Percentiles rank a stretch among this genome's conserved stretches.
These are phyloP conservation scores for Aspergillus pseudonomiae DNA, from an alignment of 2,329 filamentous ascomycete genomes.

Conservation along the genomic window DNA sequence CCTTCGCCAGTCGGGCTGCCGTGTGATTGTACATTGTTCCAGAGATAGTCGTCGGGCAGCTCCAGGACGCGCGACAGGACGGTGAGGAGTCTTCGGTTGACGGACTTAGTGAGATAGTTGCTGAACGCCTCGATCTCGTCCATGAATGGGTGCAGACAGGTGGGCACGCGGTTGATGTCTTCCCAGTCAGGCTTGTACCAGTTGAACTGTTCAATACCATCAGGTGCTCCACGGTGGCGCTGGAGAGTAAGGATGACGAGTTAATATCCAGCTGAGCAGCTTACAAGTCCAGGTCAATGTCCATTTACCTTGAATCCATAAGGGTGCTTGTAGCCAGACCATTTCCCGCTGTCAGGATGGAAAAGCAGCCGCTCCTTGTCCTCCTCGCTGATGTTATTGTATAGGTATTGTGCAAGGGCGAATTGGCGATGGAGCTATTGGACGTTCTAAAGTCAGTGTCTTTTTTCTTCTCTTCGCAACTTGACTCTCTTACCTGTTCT, in stretches of 20 bases:
- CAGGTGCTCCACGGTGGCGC: constrained; percentile 47
- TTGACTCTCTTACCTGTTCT: constrained; percentile 35
- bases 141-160: constrained; percentile 54
- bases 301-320: constrained; percentile 47
- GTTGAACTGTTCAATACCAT: constrained; percentile 60
- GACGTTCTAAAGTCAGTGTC: not conserved
- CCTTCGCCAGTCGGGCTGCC: constrained; percentile 48
- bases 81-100: constrained; percentile 48
- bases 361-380: constrained; percentile 55
- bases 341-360: constrained; percentile 51
- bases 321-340: constrained; percentile 56
- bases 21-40: constrained; percentile 50
- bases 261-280: not conserved
- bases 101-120: constrained; percentile 53
- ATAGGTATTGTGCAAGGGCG: constrained; percentile 53
- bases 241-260: constrained; percentile 15
- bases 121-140: constrained; percentile 53
- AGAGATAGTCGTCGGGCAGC: constrained; percentile 49
- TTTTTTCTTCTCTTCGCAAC: not conserved
- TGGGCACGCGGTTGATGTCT: constrained; percentile 44
- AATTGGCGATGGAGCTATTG: constrained; percentile 54
- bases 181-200: constrained; percentile 55
- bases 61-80: constrained; percentile 51
- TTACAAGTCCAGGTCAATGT: not conserved
- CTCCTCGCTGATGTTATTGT: constrained; percentile 53